Evolutionary conservation across 2,329 filamentous ascomycete species (phyloP).

Genomic region (Ceratocystiopsis sp.): DNA sequence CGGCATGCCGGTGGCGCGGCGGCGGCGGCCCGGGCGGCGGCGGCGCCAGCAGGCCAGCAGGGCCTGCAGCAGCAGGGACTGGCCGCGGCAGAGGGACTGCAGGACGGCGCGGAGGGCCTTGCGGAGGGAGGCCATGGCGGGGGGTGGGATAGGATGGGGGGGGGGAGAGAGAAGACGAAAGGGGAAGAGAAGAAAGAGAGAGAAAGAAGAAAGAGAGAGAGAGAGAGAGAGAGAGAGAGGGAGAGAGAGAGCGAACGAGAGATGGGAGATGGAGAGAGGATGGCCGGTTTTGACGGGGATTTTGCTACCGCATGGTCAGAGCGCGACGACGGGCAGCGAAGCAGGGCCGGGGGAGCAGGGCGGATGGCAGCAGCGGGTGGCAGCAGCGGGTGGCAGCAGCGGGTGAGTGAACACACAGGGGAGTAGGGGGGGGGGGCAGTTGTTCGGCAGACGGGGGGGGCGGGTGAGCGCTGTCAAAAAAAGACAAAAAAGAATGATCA

Average conservation of each 20-base stretch:
- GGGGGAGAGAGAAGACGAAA: not conserved
- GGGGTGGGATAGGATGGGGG: constrained; percentile 21
- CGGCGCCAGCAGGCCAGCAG: constrained; percentile 37
- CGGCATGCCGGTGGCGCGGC: not conserved
- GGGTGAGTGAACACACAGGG: too few relatives aligned
- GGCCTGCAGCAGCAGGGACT: constrained; percentile 39
- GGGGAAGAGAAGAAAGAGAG: not conserved
- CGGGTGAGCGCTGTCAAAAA: too few relatives aligned
- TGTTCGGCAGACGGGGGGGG: too few relatives aligned
- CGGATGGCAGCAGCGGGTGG: too few relatives aligned
- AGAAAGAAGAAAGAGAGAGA: not conserved
- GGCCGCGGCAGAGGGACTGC: constrained; percentile 41
- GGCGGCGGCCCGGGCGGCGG: constrained; percentile 7
- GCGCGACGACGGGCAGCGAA: too few relatives aligned
- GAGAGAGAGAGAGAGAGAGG: not conserved
- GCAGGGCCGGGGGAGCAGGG: too few relatives aligned
- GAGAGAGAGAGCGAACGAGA: not conserved
- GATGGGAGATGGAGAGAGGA: not conserved
- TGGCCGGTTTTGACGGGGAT: not conserved
- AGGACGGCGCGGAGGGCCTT: constrained; percentile 37
- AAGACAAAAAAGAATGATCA: too few relatives aligned
- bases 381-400: too few relatives aligned
- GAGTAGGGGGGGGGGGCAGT: too few relatives aligned
- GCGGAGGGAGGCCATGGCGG: constrained; percentile 39
- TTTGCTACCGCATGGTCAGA: too few relatives aligned